Evolutionary conservation across 202 grass and related monocot genomes (phyloP).

Genomic region (Musa balbisiana): DNA sequence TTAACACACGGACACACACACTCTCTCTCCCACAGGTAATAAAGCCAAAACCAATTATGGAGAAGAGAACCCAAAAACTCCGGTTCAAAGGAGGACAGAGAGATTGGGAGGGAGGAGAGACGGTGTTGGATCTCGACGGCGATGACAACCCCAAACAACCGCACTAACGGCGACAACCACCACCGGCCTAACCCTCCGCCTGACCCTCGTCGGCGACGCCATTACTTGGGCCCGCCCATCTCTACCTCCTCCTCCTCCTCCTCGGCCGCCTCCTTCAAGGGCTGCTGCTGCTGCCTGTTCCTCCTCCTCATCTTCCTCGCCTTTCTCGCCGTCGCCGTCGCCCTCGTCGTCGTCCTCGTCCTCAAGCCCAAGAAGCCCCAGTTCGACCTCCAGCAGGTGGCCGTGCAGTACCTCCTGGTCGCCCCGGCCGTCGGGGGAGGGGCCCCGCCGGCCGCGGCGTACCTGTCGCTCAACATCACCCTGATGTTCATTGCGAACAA

Average conservation of each 20-base stretch:
- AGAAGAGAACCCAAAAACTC: no score
- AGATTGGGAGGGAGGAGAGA: no score
- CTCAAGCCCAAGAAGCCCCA: conserved; percentile 93
- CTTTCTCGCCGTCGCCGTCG: conserved; percentile 70
- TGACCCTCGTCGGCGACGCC: conserved; percentile 41
- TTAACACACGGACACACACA: no score
- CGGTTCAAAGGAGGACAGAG: no score
- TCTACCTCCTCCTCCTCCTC: conserved; percentile 29
- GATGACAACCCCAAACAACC: conserved; percentile 47
- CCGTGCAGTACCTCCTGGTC: conserved; percentile 93
- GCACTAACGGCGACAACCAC: conserved; percentile 20
- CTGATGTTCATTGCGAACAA: conserved; percentile 82
- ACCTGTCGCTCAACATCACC: conserved; percentile 96
- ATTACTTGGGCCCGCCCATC: conserved; percentile 32
- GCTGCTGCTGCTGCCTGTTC: conserved; percentile 84
- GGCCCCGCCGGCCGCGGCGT: conserved; percentile 26
- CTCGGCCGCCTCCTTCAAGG: conserved; percentile 60
- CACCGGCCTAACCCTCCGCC: conserved; percentile 9
- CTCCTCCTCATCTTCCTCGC: conserved; percentile 70
- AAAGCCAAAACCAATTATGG: no score
- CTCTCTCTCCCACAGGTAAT: no score
- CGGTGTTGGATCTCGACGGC: not conserved
- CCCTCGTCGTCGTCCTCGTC: conserved; percentile 75
- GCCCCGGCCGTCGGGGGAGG: conserved; percentile 37
- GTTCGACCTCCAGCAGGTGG: conserved; percentile 98